Base-by-base conservation (phyloP, 352 stramenopile genomes). In the Pythium dissotocum region DNA sequence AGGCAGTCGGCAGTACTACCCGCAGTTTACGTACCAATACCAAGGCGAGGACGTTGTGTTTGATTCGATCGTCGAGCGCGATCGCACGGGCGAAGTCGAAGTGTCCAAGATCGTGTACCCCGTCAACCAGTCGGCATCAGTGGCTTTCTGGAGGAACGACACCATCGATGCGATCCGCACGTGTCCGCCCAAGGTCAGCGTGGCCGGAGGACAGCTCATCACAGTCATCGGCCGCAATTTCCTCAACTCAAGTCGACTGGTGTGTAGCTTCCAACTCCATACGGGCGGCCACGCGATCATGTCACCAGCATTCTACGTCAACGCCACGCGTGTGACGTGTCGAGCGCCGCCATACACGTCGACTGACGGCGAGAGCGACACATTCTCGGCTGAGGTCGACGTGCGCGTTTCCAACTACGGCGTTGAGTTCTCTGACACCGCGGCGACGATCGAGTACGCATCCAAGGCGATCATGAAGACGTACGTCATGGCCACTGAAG, bases 221-320 rank as follows among this genome's bases (percentile, higher is more conserved):
- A 98, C 90, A 42, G 81, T 99, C 7, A 96, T 99, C 42, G 97
- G 97, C 2, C 82, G 94, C 21, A 99, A 99, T 76, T 99, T 99
- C 67, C 71, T 82, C 7, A 80, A 98, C 42, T 93, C 84, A 4
- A 77, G 73, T 16, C 75, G 82, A n/a, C 78, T 98, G 0, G 89
- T 89, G 26, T 99, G 96, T 63, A 83, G 91, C 51, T 97, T 89
- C 60, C 76, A 87, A 44, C 40, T 87, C 2, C 65, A 51, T 2
- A 54, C 48, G 14, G 62, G 38, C 62, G 75, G 62, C 9, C 60
- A 77, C 32, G 21, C 71, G 13, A 52, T 88, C 26, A 76, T 38
- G 32, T 65, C 69, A 0, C 77, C 80, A 2, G 90, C 85, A 0
- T 85, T 87, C n/a, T 98, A 83, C 65, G 75, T 96, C 7, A 97